Evolutionary conservation across 192 early-diverging fungal species (phyloP).

Genomic region (Funneliformis mosseae): DNA sequence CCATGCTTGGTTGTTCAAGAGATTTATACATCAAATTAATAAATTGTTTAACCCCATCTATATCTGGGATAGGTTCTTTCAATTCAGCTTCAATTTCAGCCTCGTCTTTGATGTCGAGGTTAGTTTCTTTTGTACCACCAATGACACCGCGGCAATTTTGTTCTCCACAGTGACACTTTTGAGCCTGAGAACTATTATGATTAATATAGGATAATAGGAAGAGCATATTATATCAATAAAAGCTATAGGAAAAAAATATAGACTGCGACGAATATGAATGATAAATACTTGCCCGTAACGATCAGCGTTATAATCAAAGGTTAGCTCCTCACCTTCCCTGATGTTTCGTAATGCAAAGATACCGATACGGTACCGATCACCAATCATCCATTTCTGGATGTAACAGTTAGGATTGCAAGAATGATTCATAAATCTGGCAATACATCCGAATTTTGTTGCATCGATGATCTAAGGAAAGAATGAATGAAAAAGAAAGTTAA

Average conservation of each 20-base stretch:
- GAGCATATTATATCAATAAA: neutral
- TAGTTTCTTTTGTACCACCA: slow-evolving; percentile 77
- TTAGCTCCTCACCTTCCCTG: slow-evolving; percentile 82
- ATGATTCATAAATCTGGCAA: slow-evolving; percentile 98
- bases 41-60: slow-evolving; percentile 2
- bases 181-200: slow-evolving; percentile 74
- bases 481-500: neutral
- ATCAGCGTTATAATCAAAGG: slow-evolving; percentile 99
- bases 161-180: slow-evolving; percentile 92
- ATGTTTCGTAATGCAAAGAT: slow-evolving; percentile 89
- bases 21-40: slow-evolving; percentile 4
- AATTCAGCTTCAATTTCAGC: neutral
- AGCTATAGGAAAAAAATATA: neutral
- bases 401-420: slow-evolving; percentile 95
- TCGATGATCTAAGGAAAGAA: slow-evolving; percentile 76
- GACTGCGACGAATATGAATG: neutral
- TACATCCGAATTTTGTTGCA: slow-evolving; percentile 88
- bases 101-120: slow-evolving; percentile 45
- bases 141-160: slow-evolving; percentile 87
- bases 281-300: slow-evolving; percentile 71
- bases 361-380: slow-evolving; percentile 84
- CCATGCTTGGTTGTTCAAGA: slow-evolving; percentile 2
- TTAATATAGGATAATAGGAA: neutral
- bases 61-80: neutral
- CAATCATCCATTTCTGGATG: slow-evolving; percentile 97